These are phyloP conservation scores for Chaetomidium leptoderma DNA, from an alignment of 495 filamentous ascomycete genomes.

Conservation along the genomic window DNA sequence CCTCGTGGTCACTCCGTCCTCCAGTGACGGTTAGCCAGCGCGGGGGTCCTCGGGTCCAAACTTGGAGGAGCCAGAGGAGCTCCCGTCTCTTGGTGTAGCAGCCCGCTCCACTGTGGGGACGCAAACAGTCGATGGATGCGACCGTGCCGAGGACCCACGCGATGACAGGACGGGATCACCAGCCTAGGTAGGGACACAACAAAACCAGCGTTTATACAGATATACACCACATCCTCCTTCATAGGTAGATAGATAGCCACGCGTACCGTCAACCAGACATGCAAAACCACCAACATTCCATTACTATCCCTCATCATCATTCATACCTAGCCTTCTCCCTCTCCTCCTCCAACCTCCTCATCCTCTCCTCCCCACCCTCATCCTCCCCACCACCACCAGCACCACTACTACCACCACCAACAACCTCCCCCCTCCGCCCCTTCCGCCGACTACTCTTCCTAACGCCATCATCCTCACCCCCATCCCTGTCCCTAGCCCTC, in stretches of 20 bases:
- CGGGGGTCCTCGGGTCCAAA: not conserved
- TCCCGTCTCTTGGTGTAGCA: not conserved
- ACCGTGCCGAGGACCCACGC: not conserved
- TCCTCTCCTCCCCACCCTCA: slow-evolving; percentile 45
- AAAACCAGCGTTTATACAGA: too few species aligned
- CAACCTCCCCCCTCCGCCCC: slow-evolving; percentile 42
- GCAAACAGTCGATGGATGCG: too few species aligned
- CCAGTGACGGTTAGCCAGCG: not conserved
- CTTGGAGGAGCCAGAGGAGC: not conserved
- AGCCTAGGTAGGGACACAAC: too few species aligned
- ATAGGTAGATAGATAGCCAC: too few species aligned
- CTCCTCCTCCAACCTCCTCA: slow-evolving; percentile 51
- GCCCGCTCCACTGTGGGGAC: not conserved
- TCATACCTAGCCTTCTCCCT: slow-evolving; percentile 43
- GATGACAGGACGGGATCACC: too few species aligned
- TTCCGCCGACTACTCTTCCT: slow-evolving; percentile 43
- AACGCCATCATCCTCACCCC: slow-evolving; percentile 17
- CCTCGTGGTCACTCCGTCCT: slow-evolving; percentile 2
- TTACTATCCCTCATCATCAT: not conserved
- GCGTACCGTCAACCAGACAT: not conserved
- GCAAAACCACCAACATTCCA: not conserved
- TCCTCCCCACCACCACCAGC: not conserved
- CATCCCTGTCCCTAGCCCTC: slow-evolving; percentile 17
- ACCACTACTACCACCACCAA: slow-evolving; percentile 19
- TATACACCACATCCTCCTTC: too few species aligned